Evolutionary conservation across 2,329 filamentous ascomycete species (phyloP), one percentile per base, ranked within the genome.

Genomic region (Cladosporium sp.): DNA sequence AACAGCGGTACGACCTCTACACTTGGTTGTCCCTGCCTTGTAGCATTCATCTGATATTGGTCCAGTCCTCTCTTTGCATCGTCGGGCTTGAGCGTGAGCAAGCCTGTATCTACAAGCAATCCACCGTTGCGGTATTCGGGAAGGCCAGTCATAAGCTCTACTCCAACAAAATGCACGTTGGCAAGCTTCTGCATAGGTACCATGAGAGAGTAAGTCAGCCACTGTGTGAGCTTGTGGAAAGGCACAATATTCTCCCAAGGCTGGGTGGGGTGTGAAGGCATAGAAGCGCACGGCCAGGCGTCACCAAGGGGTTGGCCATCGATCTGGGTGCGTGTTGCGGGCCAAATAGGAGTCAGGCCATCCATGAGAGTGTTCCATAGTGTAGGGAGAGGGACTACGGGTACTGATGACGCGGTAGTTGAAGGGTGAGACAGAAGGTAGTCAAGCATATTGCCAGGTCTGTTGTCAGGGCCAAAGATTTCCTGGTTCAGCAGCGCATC

Each of bases 361-460:
- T 91, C 87, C 86, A 96, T 95, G 11, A 99, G 84, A 1, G 93
- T 85, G 62, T 87, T 86, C 94, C 94, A 99, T 7, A 99, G 80
- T 0, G 92, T 93, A 1, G 92, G 90, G 12, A 97, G 79, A 11
- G 89, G 84, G 43, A 97, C 86, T 63, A 97, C 91, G 1, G 93
- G 90, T 50, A 92, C 89, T 0, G 92, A 95, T 1, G 90, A 90
- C 14, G 90, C 91, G 70, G 93, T 88, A 5, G 93, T 97, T 2
- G 90, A 88, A 1, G 92, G 90, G 70, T 97, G 94, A 3, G 89
- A 89, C 39, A 97, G 83, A n/a, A 97, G 84, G 71, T 96, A 92
- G 74, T 97, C 93, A 62, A 97, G 85, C 86, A 99, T 92, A 72
- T 96, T 95, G 66, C 94, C 94, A 11, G 94, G 94, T 59, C 94